These are phyloP conservation scores for Lentinula boryana DNA, from an alignment of 768 basidiomycete genomes.

Conservation along the genomic window DNA sequence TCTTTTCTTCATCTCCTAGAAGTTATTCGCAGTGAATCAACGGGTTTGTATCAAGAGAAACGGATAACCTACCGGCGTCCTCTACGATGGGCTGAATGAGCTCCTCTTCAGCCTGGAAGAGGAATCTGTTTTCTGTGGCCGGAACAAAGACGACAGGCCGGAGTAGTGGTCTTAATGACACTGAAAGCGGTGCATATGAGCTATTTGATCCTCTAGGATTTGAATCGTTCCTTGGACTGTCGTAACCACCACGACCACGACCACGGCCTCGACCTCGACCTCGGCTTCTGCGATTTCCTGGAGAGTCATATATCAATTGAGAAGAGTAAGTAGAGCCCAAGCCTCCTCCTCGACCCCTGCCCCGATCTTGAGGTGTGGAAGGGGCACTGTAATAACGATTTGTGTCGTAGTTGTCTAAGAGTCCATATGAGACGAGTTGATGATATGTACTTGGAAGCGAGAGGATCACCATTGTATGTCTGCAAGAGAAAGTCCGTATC, in stretches of 20 bases:
- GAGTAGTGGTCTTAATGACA: constrained; percentile 54
- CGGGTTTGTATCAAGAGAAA: not conserved
- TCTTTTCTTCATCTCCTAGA: constrained; percentile 42
- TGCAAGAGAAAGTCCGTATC: constrained; percentile 20
- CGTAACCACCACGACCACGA: constrained; percentile 16
- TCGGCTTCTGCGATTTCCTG: constrained; percentile 16
- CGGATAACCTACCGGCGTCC: constrained; percentile 38
- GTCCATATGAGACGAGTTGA: not conserved
- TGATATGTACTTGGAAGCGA: not conserved
- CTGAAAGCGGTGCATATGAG: constrained; percentile 44
- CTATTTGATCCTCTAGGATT: not conserved
- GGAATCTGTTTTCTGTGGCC: constrained; percentile 42
- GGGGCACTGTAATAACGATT: not conserved
- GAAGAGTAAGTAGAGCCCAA: constrained; percentile 10
- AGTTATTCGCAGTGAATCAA: not conserved
- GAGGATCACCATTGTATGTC: constrained; percentile 11
- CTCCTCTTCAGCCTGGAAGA: constrained; percentile 58
- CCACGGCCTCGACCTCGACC: constrained; percentile 17
- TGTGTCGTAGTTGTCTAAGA: constrained; percentile 11
- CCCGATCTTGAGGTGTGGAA: constrained; percentile 3
- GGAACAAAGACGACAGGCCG: constrained; percentile 68
- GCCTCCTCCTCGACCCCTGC: constrained; percentile 16
- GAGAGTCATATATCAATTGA: not conserved
- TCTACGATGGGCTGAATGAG: constrained; percentile 50
- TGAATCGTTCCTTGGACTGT: constrained; percentile 13